A percentile compares a stretch with the other conserved stretches of the same genome.
Evolutionary conservation across 768 basidiomycete genomes (phyloP).

Genomic region (Pleurotus salmoneostramineus): DNA sequence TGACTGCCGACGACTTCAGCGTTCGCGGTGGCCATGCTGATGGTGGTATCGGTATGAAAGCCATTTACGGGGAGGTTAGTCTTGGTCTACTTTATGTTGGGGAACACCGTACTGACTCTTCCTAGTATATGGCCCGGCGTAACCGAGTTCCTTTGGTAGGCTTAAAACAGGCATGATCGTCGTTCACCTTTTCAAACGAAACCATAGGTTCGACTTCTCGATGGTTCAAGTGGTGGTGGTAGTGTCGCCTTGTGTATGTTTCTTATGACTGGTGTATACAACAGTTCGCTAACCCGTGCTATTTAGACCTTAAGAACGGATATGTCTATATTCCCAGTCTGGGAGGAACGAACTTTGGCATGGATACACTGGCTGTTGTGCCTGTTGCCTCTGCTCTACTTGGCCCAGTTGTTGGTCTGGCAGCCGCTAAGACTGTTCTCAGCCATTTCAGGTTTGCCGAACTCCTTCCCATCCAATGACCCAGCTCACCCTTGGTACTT

Average conservation of each 20-base stretch:
- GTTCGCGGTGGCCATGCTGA: conserved; percentile 40
- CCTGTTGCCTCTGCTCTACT: conserved; percentile 34
- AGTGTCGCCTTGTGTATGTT: conserved; percentile 33
- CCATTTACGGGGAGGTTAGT: conserved; percentile 34
- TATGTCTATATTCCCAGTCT: conserved; percentile 35
- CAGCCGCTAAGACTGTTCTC: conserved; percentile 33
- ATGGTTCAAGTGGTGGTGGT: conserved; percentile 39
- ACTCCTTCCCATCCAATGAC: background rate
- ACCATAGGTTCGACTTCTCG: conserved; percentile 31
- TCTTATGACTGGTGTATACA: background rate
- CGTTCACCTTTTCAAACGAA: background rate
- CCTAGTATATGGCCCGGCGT: conserved; percentile 27
- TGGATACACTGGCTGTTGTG: conserved; percentile 33
- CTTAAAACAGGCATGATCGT: background rate
- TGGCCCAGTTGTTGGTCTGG: conserved; percentile 36
- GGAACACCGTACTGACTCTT: background rate
- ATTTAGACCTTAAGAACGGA: conserved; percentile 28
- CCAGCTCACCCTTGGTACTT: background rate
- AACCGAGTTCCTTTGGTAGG: conserved; percentile 31
- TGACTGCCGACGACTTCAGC: conserved; percentile 38
- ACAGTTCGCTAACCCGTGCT: background rate
- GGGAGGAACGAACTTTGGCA: conserved; percentile 29
- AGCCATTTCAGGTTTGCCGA: conserved; percentile 30
- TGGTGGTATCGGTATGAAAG: conserved; percentile 34
- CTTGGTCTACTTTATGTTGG: background rate